These are phyloP conservation scores for Sarocladium kiliense DNA, from an alignment of 2,329 filamentous ascomycete species.

Conservation along the genomic window DNA sequence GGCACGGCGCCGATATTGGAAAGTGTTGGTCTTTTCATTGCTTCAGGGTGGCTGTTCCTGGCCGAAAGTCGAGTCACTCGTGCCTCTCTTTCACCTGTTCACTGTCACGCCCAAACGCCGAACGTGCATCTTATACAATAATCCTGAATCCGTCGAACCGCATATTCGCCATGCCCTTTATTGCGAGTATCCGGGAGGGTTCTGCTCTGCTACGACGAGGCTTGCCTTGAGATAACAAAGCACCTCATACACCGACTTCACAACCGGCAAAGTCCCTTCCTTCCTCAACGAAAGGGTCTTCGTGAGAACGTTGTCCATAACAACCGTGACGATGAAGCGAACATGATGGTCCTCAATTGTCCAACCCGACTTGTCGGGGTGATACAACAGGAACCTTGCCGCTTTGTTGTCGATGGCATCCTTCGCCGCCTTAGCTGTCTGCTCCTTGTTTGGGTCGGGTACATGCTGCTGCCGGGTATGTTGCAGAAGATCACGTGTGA, in stretches of 20 bases:
- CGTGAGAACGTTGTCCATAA: slow-evolving; percentile 28
- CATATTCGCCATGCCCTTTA: neutral
- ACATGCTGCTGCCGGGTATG: slow-evolving; percentile 9
- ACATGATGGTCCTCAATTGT: slow-evolving; percentile 30
- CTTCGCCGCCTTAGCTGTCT: slow-evolving; percentile 23
- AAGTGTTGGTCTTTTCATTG: neutral
- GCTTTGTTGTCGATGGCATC: slow-evolving; percentile 24
- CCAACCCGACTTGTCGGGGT: slow-evolving; percentile 31
- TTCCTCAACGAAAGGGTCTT: slow-evolving; percentile 28
- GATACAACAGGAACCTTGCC: slow-evolving; percentile 27
- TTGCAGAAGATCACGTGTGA: slow-evolving; percentile 26
- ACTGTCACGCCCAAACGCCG: too few species aligned
- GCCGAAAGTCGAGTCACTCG: too few species aligned
- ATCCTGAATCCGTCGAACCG: neutral
- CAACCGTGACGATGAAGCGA: slow-evolving; percentile 31
- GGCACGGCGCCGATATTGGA: too few species aligned
- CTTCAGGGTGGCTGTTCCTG: neutral
- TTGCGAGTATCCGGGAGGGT: slow-evolving; percentile 23
- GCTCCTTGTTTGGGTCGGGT: slow-evolving; percentile 27
- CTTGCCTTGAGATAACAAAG: slow-evolving; percentile 27
- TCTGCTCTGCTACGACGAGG: slow-evolving; percentile 14
- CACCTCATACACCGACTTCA: slow-evolving; percentile 31
- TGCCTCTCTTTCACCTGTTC: too few species aligned
- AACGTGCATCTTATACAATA: too few species aligned
- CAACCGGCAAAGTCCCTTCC: slow-evolving; percentile 21